phyloP scores from a whole-genome alignment of 2,329 filamentous ascomycete species.

The Daldinia sp. region DNA sequence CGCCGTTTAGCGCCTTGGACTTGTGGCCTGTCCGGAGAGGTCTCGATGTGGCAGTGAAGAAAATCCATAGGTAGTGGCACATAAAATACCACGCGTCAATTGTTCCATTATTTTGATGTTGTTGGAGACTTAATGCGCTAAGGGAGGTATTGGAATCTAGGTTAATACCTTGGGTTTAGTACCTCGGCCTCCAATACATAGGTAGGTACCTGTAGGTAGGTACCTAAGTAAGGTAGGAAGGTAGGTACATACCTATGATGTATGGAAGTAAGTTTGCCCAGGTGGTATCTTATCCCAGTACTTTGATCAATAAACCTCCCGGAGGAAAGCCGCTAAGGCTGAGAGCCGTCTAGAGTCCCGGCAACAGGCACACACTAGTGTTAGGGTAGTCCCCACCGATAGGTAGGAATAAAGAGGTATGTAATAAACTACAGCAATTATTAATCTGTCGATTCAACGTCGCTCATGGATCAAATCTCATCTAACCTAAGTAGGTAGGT shows the following conservation, averaged over 20 bases:
- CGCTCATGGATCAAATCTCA: no score
- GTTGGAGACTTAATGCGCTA: not conserved
- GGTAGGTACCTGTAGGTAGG: not conserved
- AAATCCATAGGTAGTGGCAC: not conserved
- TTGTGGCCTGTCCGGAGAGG: not conserved
- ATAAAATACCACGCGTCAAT: not conserved
- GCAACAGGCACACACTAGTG: conserved; percentile 9
- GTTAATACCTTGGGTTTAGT: no score
- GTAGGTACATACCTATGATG: not conserved
- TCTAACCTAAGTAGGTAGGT: not conserved
- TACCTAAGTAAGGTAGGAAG: conserved; percentile 1
- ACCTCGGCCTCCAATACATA: no score
- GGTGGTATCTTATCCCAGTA: not conserved
- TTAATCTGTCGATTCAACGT: no score
- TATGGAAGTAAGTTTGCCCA: no score
- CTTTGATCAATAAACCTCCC: conserved; percentile 8
- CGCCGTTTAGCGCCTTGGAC: conserved; percentile 5
- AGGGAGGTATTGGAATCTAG: not conserved
- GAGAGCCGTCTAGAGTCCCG: conserved; percentile 35
- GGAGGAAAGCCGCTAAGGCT: conserved; percentile 38
- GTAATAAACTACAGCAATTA: no score
- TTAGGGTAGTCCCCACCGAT: not conserved
- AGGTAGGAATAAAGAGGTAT: no score
- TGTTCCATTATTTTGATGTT: not conserved
- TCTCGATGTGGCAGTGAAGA: not conserved